Evolutionary conservation across 331 rosid genomes (phyloP), one percentile per base, ranked within the genome.

Genomic region (Rhamnella rubrinervis): DNA sequence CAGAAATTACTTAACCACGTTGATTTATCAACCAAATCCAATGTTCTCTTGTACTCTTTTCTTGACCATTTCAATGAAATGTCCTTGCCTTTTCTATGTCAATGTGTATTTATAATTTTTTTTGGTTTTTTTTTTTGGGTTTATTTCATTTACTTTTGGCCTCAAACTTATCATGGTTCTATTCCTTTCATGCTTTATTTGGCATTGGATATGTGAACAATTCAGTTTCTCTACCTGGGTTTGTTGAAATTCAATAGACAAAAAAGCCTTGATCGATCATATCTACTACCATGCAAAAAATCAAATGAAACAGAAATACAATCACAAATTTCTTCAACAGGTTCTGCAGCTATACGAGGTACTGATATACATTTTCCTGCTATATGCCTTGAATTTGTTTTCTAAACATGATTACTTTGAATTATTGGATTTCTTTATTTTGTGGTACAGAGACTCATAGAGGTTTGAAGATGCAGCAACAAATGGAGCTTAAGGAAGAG

Each of bases 401-500:
- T 40, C n/a, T 40, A 10, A 44, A 44, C 11, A 44, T 9, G 49
- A 44, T 44, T 44, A 44, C 49, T 44, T 44, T 44, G 49, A 71
- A 41, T 38, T 59, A 53, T 57, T 37, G 40, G 26, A 49, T 20
- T 19, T 68, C 19, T 26, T 9, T 51, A 50, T 17, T 73, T 59
- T 31, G 31, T 56, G 20, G 46, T 53, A 15, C 25, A 18, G 55
- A 63, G 47, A 65, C 26, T 6, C 1, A 0, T 13, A 26, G 20
- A 53, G 77, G 56, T 46, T 59, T 2, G 49, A 68, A 66, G 75
- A 83, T 64, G 85, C 73, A 59, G 26, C 77, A 80, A 40, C 67
- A 41, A n/a, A 61, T 55, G 81, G 84, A 75, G 28, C 51, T 69
- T 3, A 77, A 64, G 16, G 87, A 72, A 13, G 81, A 71, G 66